phyloP scores from a whole-genome alignment of 2,329 filamentous ascomycete species.

The Rosellinia necatrix region DNA sequence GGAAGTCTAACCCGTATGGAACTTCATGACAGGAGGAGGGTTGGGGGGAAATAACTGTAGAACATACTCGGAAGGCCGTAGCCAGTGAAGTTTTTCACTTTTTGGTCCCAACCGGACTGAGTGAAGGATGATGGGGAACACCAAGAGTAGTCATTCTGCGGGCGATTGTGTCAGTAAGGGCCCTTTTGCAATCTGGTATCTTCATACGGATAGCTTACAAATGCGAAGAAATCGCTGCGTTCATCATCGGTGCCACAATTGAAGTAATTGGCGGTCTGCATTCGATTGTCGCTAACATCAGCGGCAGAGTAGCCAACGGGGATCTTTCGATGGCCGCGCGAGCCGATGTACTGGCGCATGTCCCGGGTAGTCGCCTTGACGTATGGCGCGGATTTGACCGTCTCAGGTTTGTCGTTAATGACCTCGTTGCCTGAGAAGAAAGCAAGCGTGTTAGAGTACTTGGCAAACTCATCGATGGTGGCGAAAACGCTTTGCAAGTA shows the following conservation, averaged over 20 bases:
- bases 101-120: constrained; percentile 80
- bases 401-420: constrained; percentile 68
- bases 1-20: no score
- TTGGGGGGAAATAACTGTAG: background rate
- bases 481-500: constrained; percentile 87
- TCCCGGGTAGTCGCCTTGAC: constrained; percentile 81
- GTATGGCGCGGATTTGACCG: constrained; percentile 70
- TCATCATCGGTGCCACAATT: constrained; percentile 87
- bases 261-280: constrained; percentile 88
- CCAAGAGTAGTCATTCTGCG: constrained; percentile 82
- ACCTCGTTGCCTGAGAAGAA: constrained; percentile 86
- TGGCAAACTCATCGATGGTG: constrained; percentile 80
- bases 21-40: background rate
- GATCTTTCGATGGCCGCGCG: constrained; percentile 64
- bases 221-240: constrained; percentile 86
- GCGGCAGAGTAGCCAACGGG: constrained; percentile 80
- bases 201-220: constrained; percentile 47
- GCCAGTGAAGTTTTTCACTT: constrained; percentile 84
- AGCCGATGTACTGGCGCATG: constrained; percentile 71
- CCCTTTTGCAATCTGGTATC: background rate
- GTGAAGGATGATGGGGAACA: constrained; percentile 71
- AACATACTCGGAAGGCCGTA: constrained; percentile 73
- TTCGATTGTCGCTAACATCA: constrained; percentile 82
- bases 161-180: constrained; percentile 22
- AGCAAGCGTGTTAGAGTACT: constrained; percentile 85